Evolutionary conservation across 2,329 filamentous ascomycete genomes (phyloP), one percentile per base, ranked within the genome.

Genomic region (Aschersonia sp.): DNA sequence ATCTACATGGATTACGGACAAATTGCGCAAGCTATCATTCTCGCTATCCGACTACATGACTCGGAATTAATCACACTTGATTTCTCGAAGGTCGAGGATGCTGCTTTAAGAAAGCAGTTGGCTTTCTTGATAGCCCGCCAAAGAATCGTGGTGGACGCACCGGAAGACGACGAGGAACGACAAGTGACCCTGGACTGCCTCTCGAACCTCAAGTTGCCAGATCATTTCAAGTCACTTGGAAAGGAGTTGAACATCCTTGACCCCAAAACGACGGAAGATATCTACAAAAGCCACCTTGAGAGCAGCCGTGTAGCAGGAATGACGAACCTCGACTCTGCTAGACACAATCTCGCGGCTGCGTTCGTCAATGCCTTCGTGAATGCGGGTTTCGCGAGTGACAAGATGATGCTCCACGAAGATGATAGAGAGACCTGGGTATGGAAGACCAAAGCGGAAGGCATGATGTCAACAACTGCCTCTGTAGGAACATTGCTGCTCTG

Each of bases 321-420:
- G 67, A 95, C 90, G 9, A 95, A 95, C 61, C 79, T 94, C 44
- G 92, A 98, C 62, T 98, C 92, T 8, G 89, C 90, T 32, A 79
- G 88, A 57, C 90, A 98, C 71, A 98, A 98, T 59, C 75, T 98
- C 51, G 89, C 92, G 4, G 92, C 90, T 47, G 88, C 84, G 4
- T 97, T 98, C 56, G 94, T 98, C 53, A 98, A 98, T 60, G 87
- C 85, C 0, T 97, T 98, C 59, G 88, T 92, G 52, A 98, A 98
- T 56, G 89, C 92, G 47, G 92, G 92, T 32, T 98, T 88, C 57
- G 86, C 88, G 42, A 85, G 89, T 49, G 92, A 98, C 66, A 97
- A 95, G 73, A 84, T 98, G 79, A 95, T 98, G 90, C 72, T 97
- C 49, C 83, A 87, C 41, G 84, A 92, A 22, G 83, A 86, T 50